Base-by-base conservation (phyloP, 441 rosid genomes). In the Hura crepitans region DNA sequence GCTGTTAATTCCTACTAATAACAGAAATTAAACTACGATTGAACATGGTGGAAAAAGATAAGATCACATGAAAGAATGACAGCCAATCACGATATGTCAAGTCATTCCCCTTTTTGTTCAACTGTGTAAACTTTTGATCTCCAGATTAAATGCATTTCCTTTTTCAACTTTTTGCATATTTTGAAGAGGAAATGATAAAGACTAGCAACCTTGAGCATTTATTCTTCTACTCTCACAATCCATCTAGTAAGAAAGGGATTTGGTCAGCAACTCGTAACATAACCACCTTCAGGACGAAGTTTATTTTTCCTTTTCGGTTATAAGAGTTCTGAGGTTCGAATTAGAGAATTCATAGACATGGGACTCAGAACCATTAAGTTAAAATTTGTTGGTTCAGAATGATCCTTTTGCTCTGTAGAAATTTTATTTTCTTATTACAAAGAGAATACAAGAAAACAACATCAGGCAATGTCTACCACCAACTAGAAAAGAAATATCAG, bases 141-240 rank as follows among this genome's bases (percentile, higher is more conserved):
- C 35, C 54, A 53, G 3, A 14, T 22, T 27, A 7, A 14, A 47
- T 22, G 11, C 27, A 30, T 1, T 27, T 27, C 9, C 27, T 14
- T 12, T 23, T 22, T 22, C 11, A 13, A 31, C 57, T 51, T 4
- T 7, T 18, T 2, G 25, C 49, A 68, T 43, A 25, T 45, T 43
- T 68, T 56, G 27, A 23, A 56, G 35, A 56, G 37, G 61, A 56
- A 28, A 56, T 27, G 7, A 56, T 27, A 54, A 56, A 56, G n/a
- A 28, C 13, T 54, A 30, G 17, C 27, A 54, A 25, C 8, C 31
- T 12, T 1, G 13, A 3, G 35, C 35, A 56, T 56, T 56, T 37
- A 27, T 27, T 28, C 31, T 37, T 56, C 61, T 11, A 23, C 20
- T 50, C 25, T 50, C 23, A 50, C 22, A 50, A 17, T n/a, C 37